Evolutionary conservation across 2,329 filamentous ascomycete genomes (phyloP).

Genomic region (Stromatinia cepivora): DNA sequence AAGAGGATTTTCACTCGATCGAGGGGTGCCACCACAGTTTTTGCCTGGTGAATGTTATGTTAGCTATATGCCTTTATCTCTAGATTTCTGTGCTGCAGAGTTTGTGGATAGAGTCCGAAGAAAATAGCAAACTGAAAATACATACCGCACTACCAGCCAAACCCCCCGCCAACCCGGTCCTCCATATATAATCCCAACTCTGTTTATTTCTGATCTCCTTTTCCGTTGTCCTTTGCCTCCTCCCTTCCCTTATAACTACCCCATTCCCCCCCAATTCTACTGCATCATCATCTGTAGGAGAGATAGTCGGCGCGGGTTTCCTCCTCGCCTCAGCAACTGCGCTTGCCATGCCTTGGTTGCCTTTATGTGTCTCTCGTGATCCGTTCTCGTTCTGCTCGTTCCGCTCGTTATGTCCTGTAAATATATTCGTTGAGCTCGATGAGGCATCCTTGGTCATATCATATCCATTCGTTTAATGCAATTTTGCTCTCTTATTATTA

Average conservation of each 20-base stretch:
- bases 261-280: conserved; percentile 42
- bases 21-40: conserved; percentile 91
- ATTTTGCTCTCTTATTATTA: background rate
- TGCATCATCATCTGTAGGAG: conserved; percentile 54
- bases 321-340: background rate
- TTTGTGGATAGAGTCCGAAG: no score
- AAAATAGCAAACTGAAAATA: background rate
- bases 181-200: conserved; percentile 79
- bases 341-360: conserved; percentile 14
- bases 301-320: conserved; percentile 45
- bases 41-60: conserved; percentile 61
- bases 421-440: conserved; percentile 15
- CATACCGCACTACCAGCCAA: conserved; percentile 86
- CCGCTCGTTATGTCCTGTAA: background rate
- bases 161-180: conserved; percentile 83
- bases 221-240: background rate
- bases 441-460: conserved; percentile 18
- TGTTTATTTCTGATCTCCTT: conserved; percentile 53
- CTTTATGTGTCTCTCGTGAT: background rate
- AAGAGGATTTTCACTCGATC: conserved; percentile 99
- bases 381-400: conserved; percentile 7
- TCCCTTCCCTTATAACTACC: background rate
- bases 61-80: background rate
- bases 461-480: background rate
- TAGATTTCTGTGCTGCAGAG: background rate